Base-by-base conservation (phyloP, 2,329 filamentous ascomycete species). In the Cyphellophora attinorum region DNA sequence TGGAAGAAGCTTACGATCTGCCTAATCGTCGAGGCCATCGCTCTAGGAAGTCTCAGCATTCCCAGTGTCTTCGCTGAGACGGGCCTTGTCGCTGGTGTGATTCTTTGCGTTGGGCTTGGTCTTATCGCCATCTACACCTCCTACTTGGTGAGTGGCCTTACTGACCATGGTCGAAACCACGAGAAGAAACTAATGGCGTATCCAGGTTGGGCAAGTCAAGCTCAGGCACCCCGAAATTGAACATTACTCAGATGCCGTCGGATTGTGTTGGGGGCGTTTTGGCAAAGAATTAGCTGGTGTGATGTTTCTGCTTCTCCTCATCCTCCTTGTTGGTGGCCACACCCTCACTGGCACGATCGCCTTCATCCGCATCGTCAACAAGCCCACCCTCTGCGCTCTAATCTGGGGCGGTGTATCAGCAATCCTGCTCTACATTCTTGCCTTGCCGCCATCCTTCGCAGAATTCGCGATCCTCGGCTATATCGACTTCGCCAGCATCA, bases 1-100 rank as follows among this genome's bases (percentile, higher is more conserved):
- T n/a, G 69, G 68, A 67, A 68, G 47, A 59, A 63, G 14, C 52
- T 68, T 23, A 68, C 64, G 2, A 52, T 68, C 13, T 62, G 67
- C 37, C 51, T 69, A 35, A 65, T 69, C 34, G 66, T 68, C 35
- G 66, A 69, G 45, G 64, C 65, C 18, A 66, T 68, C 40, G 62
- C 65, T 5, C 56, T 69, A 16, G 66, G 65, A 25, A 61, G 57
- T 23, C 52, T 67, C 39, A 64, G 62, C 33, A 54, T 66, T 16
- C 62, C 65, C 5, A 58, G 55, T 28, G 60, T 62, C 17, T 65
- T 67, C 34, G 62, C 62, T 2, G 62, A 54, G 5, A 49, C 67
- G 4, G 64, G 64, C 21, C 65, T 67, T 60, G 56, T 67, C 5
- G 55, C 58, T 4, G 64, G 64, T 36, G 56, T 65, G 23, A 58